phyloP scores from a whole-genome alignment of 73 alveolate species.

The Paramecium sonneborni region DNA sequence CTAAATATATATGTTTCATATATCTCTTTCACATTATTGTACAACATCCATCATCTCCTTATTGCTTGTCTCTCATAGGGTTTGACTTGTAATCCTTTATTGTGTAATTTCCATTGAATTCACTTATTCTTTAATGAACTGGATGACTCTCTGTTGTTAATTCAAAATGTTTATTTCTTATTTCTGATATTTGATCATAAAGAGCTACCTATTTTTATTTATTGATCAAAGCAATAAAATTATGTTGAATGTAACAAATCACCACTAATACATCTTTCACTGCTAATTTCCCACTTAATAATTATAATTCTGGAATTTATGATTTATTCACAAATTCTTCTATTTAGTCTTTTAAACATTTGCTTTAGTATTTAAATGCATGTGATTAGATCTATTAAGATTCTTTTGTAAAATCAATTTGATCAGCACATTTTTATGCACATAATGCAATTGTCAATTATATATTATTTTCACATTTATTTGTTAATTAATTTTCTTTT shows the following conservation, averaged over 20 bases:
- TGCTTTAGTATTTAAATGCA: background rate
- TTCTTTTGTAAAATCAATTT: slow-evolving; percentile 2
- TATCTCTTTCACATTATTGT: background rate
- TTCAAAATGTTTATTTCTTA: background rate
- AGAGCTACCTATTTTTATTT: background rate
- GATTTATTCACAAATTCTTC: background rate
- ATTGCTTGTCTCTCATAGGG: background rate
- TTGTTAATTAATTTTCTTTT: background rate
- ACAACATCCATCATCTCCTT: slow-evolving; percentile 18
- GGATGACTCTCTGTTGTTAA: background rate
- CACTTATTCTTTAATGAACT: background rate
- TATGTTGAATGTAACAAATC: background rate
- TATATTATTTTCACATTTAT: slow-evolving; percentile 7
- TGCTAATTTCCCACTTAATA: background rate
- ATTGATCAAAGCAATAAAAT: background rate
- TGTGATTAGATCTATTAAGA: background rate
- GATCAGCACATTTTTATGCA: slow-evolving; percentile 11
- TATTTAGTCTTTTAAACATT: background rate
- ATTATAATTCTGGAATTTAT: background rate
- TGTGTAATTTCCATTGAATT: background rate
- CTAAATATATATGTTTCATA: background rate
- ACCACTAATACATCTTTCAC: background rate
- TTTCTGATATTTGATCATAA: background rate
- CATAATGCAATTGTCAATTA: background rate
- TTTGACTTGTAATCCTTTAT: background rate